Evolutionary conservation across 164 flowering plant genomes (phyloP), one percentile per base, ranked within the genome.

Genomic region (Euptelea pleiosperma): DNA sequence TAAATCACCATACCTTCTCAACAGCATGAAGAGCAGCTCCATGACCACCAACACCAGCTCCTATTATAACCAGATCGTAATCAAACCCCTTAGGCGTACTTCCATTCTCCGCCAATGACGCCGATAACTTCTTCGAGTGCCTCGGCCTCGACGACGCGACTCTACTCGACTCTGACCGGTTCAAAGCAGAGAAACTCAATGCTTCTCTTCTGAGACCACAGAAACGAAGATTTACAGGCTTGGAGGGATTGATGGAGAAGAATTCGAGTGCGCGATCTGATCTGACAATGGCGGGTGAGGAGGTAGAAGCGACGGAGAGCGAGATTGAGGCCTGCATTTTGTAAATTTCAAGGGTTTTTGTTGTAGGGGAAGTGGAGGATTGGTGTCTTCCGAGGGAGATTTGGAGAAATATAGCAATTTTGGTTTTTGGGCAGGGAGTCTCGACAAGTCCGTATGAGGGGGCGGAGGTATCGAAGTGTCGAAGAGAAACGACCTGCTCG

Each of bases 1-100:
- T n/a, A 16, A 50, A 24, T 8, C 43, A 21, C 22, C 16, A 7
- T 31, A 85, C 92, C 87, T 89, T 89, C 83, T 91, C 93, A 31
- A 93, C 94, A n/a, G 99, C 99, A 49, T 94, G 99, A 62, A 94
- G 82, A 3, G 97, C 97, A 43, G 97, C 99, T 31, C 99, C 99
- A 29, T 94, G 99, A 31, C 99, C 99, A 29, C 99, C 99, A 37
- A 94, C 97, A 6, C 99, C 97, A 63, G 97, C 99, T 21, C 99
- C 97, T 47, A 94, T 91, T 35, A 94, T 88, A 36, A 91, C 76
- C 53, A 94, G 66, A 72, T 94, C 97, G 52, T 94, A 94, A 60
- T 94, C 97, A 55, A 94, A 93, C 11, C 78, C 80, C 34, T 70
- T 73, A 3, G 76, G 47, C 18, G 80, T 35, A 33, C 67, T 73